Evolutionary conservation across 352 stramenopile species (phyloP).

Genomic region (Phytophthora melonis): DNA sequence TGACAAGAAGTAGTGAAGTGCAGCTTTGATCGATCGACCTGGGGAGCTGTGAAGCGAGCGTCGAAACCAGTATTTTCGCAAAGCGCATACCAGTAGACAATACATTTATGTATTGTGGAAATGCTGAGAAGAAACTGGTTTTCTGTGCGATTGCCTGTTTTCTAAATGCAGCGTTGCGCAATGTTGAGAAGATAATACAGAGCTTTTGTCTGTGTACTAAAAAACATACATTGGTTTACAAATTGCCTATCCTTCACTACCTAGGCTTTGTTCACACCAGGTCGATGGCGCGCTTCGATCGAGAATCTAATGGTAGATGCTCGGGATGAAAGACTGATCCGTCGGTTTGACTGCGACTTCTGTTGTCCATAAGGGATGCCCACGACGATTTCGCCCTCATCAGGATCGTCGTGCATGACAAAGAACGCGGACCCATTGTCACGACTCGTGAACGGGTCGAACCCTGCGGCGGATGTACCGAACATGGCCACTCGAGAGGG

Average conservation of each 20-base stretch:
- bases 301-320: background rate
- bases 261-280: background rate
- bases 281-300: background rate
- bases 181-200: too few species aligned
- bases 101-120: too few species aligned
- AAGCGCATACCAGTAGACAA: too few species aligned
- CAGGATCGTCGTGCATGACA: constrained; percentile 56
- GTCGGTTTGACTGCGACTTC: background rate
- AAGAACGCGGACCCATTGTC: constrained; percentile 59
- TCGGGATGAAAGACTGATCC: background rate
- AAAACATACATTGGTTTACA: too few species aligned
- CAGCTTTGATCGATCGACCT: too few species aligned
- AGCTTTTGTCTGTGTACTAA: too few species aligned
- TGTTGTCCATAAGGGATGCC: background rate
- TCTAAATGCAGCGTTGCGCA: too few species aligned
- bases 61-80: too few species aligned
- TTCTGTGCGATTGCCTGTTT: too few species aligned
- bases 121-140: too few species aligned
- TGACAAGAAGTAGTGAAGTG: too few species aligned
- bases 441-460: constrained; percentile 61
- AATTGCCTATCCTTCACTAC: background rate
- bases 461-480: constrained; percentile 51
- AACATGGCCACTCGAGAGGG: constrained; percentile 76
- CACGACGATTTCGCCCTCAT: constrained; percentile 48
- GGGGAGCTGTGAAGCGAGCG: too few species aligned